Conservation (phyloP, 1,139 yeast species). For the Yamadazyma kanchanaburiensis region DNA sequence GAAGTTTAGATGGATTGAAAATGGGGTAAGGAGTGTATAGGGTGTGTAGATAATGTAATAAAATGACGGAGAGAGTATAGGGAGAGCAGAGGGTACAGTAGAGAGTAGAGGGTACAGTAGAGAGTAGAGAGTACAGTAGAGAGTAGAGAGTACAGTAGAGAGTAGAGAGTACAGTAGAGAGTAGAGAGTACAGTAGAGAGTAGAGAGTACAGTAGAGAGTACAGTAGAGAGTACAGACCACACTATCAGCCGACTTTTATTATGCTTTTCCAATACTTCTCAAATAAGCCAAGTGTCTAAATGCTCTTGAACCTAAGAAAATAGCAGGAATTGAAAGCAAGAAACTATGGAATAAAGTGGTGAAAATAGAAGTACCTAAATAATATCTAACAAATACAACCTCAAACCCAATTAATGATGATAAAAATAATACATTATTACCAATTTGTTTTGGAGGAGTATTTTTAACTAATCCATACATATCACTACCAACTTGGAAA, state of each 20-base stretch:
- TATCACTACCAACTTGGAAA: slow-evolving; percentile 41
- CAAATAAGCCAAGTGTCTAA: slow-evolving; percentile 29
- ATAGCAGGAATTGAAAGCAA: slow-evolving; percentile 55
- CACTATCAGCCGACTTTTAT: too few relatives aligned
- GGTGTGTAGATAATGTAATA: too few relatives aligned
- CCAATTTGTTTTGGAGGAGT: slow-evolving; percentile 24
- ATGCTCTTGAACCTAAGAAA: slow-evolving; percentile 67
- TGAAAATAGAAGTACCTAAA: slow-evolving; percentile 67
- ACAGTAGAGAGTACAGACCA: too few relatives aligned
- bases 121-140: too few relatives aligned
- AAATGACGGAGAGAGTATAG: neutral
- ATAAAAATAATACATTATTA: slow-evolving; percentile 47
- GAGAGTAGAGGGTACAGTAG: too few relatives aligned
- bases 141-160: too few relatives aligned
- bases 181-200: too few relatives aligned
- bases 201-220: neutral
- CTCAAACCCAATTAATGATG: slow-evolving; percentile 58
- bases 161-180: too few relatives aligned
- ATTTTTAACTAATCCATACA: slow-evolving; percentile 32
- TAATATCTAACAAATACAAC: slow-evolving; percentile 64
- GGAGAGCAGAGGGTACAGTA: too few relatives aligned
- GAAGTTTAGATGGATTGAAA: slow-evolving; percentile 54
- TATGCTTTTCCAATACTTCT: slow-evolving; percentile 30
- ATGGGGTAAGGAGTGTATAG: slow-evolving; percentile 23
- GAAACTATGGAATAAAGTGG: slow-evolving; percentile 53